Conservation (phyloP, 2,329 filamentous ascomycete genomes). For the Paraphoma chrysanthemicola region DNA sequence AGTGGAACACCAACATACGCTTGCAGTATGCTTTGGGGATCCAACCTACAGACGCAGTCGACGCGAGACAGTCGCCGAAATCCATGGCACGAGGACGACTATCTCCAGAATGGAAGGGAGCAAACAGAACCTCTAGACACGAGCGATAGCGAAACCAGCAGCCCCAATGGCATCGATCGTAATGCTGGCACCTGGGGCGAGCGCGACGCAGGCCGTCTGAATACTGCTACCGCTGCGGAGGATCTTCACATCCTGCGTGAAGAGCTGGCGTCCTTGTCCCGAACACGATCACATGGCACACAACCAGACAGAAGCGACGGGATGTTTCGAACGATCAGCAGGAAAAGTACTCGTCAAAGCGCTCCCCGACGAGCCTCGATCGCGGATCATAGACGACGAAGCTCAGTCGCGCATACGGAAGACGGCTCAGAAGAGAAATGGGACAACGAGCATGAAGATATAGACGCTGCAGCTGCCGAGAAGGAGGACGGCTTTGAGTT, state of each 20-base stretch:
- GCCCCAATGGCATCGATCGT: slow-evolving; percentile 32
- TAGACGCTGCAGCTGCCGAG: slow-evolving; percentile 47
- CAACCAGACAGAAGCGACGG: slow-evolving; percentile 33
- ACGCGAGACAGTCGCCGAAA: slow-evolving; percentile 37
- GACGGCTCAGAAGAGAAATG: slow-evolving; percentile 10
- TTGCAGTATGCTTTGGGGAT: slow-evolving; percentile 30
- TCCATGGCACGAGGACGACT: slow-evolving; percentile 44
- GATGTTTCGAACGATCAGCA: slow-evolving; percentile 32
- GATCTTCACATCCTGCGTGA: slow-evolving; percentile 65
- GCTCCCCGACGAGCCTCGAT: not conserved
- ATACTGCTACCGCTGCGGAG: slow-evolving; percentile 62
- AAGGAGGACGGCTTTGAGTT: slow-evolving; percentile 71
- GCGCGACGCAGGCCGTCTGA: slow-evolving; percentile 62
- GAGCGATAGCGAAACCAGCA: slow-evolving; percentile 22
- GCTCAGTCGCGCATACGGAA: slow-evolving; percentile 18
- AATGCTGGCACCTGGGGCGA: slow-evolving; percentile 67
- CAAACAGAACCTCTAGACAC: slow-evolving; percentile 11
- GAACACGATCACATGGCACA: slow-evolving; percentile 42
- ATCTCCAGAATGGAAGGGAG: slow-evolving; percentile 25
- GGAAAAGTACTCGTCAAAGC: slow-evolving; percentile 32
- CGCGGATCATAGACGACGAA: slow-evolving; percentile 10
- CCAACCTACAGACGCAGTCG: slow-evolving; percentile 18
- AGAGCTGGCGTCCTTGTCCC: slow-evolving; percentile 62
- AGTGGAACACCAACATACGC: not conserved
- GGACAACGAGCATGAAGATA: slow-evolving; percentile 30